Evolutionary conservation across 2,329 filamentous ascomycete species (phyloP).

Genomic region (Aspergillus bombycis): DNA sequence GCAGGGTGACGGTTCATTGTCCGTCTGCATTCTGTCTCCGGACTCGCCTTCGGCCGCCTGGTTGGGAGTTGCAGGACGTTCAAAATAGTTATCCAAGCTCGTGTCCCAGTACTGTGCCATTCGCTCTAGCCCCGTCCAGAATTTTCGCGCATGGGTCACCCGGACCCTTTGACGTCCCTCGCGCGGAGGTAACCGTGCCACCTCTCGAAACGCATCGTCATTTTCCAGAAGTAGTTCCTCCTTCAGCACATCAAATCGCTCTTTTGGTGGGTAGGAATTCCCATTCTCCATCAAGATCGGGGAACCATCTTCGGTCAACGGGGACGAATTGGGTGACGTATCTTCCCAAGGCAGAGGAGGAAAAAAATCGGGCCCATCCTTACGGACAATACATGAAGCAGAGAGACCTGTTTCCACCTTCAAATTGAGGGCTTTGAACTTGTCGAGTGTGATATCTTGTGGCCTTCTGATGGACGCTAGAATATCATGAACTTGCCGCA

Average conservation of each 20-base stretch:
- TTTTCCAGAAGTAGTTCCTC: constrained; percentile 59
- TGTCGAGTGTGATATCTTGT: constrained; percentile 43
- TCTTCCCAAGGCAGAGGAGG: constrained; percentile 44
- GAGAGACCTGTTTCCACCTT: constrained; percentile 41
- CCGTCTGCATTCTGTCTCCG: constrained; percentile 25
- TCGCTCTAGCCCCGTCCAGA: constrained; percentile 62
- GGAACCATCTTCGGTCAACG: constrained; percentile 28
- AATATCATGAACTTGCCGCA: constrained; percentile 45
- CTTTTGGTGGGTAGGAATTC: constrained; percentile 49
- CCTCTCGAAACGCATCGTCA: constrained; percentile 60
- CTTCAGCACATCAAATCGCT: constrained; percentile 52
- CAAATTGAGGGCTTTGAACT: constrained; percentile 47
- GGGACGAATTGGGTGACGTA: constrained; percentile 13
- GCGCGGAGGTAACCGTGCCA: constrained; percentile 52
- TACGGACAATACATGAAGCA: constrained; percentile 39
- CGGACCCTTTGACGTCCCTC: constrained; percentile 52
- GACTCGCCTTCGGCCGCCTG: constrained; percentile 19
- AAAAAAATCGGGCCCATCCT: constrained; percentile 35
- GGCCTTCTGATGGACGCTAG: constrained; percentile 49
- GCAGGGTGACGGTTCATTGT: constrained; percentile 16
- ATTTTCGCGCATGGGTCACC: constrained; percentile 61
- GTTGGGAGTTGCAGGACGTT: constrained; percentile 36
- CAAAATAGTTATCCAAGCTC: constrained; percentile 60
- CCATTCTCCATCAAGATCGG: constrained; percentile 51
- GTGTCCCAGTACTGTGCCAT: constrained; percentile 67